A percentile compares a stretch with the other conserved stretches of the same genome.
Conservation (phyloP, 2,329 filamentous ascomycete species). For the Arthrobotrys entomopaga region DNA sequence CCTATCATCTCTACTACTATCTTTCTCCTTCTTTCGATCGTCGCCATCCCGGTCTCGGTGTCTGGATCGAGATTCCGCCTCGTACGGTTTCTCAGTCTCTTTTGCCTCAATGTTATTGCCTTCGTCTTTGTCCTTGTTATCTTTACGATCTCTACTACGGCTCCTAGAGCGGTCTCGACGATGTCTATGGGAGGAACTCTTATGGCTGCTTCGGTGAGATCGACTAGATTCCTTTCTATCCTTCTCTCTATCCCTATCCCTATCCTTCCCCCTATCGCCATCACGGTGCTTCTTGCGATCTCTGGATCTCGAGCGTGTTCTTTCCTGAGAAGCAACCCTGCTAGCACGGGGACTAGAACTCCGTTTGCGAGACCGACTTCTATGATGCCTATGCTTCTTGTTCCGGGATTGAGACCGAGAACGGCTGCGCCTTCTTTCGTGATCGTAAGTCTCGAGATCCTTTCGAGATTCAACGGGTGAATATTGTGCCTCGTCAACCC, state of each 20-base stretch:
- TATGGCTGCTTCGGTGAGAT: conserved; percentile 57
- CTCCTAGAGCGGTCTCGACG: conserved; percentile 49
- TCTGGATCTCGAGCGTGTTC: conserved; percentile 46
- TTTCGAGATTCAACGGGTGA: conserved; percentile 49
- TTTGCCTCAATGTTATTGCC: conserved; percentile 56
- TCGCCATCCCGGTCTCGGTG: conserved; percentile 56
- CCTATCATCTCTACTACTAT: conserved; percentile 52
- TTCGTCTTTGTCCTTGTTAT: conserved; percentile 55
- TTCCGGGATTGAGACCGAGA: conserved; percentile 54
- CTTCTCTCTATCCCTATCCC: conserved; percentile 56
- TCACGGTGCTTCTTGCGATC: conserved; percentile 42
- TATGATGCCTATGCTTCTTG: conserved; percentile 55
- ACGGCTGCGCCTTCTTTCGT: conserved; percentile 56
- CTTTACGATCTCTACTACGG: conserved; percentile 49
- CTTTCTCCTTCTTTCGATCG: conserved; percentile 54
- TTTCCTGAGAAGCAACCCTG: conserved; percentile 38
- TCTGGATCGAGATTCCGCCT: conserved; percentile 49
- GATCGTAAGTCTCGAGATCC: conserved; percentile 41
- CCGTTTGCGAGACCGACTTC: conserved; percentile 57
- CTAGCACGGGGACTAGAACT: conserved; percentile 46
- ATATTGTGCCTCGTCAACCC: conserved; percentile 31
- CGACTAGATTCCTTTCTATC: conserved; percentile 49
- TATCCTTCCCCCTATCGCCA: conserved; percentile 56
- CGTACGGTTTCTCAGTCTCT: conserved; percentile 37
- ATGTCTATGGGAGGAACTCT: conserved; percentile 54